Percentiles rank a stretch among this genome's conserved stretches.
phyloP scores from a whole-genome alignment of 2,329 filamentous ascomycete genomes.

The Apiospora aurea region DNA sequence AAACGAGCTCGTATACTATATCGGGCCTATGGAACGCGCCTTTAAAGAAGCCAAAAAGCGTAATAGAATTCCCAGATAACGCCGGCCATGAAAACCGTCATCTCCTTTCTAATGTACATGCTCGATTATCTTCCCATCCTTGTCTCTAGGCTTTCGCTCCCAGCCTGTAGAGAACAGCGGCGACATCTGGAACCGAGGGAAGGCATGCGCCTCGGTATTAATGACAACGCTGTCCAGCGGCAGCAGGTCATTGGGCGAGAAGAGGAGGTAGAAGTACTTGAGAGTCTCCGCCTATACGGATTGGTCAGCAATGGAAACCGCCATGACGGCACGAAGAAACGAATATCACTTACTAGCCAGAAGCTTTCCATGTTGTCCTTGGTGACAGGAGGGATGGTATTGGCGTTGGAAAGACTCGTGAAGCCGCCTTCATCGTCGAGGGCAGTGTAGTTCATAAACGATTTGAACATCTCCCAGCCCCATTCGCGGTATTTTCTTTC shows the following conservation, averaged over 20 bases:
- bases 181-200: slow-evolving; percentile 86
- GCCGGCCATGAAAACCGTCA: not conserved
- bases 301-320: slow-evolving; percentile 10
- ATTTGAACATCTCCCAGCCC: slow-evolving; percentile 98
- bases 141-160: slow-evolving; percentile 71
- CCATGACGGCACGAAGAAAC: not conserved
- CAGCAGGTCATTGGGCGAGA: slow-evolving; percentile 82
- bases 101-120: slow-evolving; percentile 5
- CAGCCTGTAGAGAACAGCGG: slow-evolving; percentile 82
- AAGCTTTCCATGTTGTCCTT: slow-evolving; percentile 99
- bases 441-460: slow-evolving; percentile 85
- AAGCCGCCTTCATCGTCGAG: slow-evolving; percentile 82
- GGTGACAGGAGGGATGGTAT: slow-evolving; percentile 69
- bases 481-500: slow-evolving; percentile 89
- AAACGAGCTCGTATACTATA: slow-evolving; percentile 2
- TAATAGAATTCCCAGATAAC: not conserved
- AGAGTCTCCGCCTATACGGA: slow-evolving; percentile 81
- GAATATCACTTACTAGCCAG: slow-evolving; percentile 76
- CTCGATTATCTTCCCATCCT: slow-evolving; percentile 46
- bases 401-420: slow-evolving; percentile 80
- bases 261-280: slow-evolving; percentile 97
- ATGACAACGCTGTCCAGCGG: slow-evolving; percentile 88
- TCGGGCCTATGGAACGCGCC: not conserved
- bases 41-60: not conserved
- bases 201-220: slow-evolving; percentile 93